A percentile compares a stretch with the other conserved stretches of the same genome.
Conservation (phyloP, 805 yeast species). For the Jamesozyma piceae region DNA sequence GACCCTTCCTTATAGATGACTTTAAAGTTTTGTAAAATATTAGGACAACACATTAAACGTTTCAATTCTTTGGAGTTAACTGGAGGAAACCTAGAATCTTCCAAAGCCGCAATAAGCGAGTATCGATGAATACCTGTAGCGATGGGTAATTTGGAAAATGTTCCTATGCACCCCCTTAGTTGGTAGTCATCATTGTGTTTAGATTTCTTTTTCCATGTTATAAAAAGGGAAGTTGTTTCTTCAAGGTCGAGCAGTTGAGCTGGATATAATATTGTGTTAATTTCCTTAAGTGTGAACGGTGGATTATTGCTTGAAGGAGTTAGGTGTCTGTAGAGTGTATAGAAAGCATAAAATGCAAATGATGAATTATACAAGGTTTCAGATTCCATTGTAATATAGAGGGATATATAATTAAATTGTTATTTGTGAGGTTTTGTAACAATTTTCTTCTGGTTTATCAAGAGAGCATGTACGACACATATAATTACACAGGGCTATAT, state of each 20-base stretch:
- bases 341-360: slow-evolving; percentile 29
- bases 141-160: slow-evolving; percentile 50
- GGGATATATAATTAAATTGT: too few relatives aligned
- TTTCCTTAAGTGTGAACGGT: slow-evolving; percentile 6
- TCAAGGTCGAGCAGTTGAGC: neutral
- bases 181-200: slow-evolving; percentile 9
- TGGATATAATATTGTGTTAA: slow-evolving; percentile 16
- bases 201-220: slow-evolving; percentile 64
- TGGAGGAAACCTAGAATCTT: slow-evolving; percentile 72
- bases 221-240: slow-evolving; percentile 52
- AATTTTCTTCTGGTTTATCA: too few relatives aligned
- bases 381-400: neutral
- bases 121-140: slow-evolving; percentile 53
- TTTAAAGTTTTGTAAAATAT: slow-evolving; percentile 33
- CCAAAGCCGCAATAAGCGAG: slow-evolving; percentile 60
- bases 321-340: slow-evolving; percentile 20
- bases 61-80: slow-evolving; percentile 48
- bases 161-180: slow-evolving; percentile 90
- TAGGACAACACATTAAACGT: slow-evolving; percentile 32
- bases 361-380: slow-evolving; percentile 12
- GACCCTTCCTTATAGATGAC: slow-evolving; percentile 26
- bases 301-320: neutral
- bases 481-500: too few relatives aligned
- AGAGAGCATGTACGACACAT: too few relatives aligned
- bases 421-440: too few relatives aligned